Evolutionary conservation across 106 monocot genomes (phyloP).

Genomic region (Dioscorea dumetorum): DNA sequence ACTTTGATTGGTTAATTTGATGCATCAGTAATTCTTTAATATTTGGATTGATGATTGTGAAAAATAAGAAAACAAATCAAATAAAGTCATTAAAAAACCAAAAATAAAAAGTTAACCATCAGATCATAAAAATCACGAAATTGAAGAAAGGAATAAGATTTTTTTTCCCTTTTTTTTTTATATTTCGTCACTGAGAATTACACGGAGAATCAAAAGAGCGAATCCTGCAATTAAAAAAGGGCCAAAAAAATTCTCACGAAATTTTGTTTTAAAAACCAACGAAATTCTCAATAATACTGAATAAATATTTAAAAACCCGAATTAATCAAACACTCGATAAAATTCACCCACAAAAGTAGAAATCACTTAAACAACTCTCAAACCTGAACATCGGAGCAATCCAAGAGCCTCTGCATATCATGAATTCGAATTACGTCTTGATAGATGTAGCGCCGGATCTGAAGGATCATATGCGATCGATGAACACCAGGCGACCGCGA

Average conservation of each 20-base stretch:
- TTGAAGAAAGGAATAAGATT: not conserved
- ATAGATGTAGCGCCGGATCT: constrained; percentile 61
- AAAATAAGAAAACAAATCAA: not conserved
- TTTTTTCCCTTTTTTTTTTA: too few species aligned
- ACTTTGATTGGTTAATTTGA: not conserved
- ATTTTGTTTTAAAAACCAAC: too few species aligned
- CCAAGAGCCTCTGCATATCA: constrained; percentile 41
- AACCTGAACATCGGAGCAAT: constrained; percentile 57
- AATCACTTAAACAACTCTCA: not conserved
- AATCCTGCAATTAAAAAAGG: too few species aligned
- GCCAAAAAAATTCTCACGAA: too few species aligned
- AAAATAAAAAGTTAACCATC: too few species aligned
- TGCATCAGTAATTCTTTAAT: too few species aligned
- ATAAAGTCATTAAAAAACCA: not conserved
- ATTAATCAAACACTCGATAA: not conserved
- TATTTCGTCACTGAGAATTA: too few species aligned
- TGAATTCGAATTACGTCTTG: constrained; percentile 39
- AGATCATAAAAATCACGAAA: not conserved
- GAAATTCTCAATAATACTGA: not conserved
- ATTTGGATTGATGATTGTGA: not conserved
- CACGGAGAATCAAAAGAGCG: too few species aligned
- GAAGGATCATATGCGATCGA: constrained; percentile 21
- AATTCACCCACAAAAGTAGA: not conserved
- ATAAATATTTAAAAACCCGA: not conserved
- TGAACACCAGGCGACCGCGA: constrained; percentile 6